Evolutionary conservation across 371 early-diverging fungal species (phyloP), one percentile per base, ranked within the genome.

Genomic region (Mortierella sp.): DNA sequence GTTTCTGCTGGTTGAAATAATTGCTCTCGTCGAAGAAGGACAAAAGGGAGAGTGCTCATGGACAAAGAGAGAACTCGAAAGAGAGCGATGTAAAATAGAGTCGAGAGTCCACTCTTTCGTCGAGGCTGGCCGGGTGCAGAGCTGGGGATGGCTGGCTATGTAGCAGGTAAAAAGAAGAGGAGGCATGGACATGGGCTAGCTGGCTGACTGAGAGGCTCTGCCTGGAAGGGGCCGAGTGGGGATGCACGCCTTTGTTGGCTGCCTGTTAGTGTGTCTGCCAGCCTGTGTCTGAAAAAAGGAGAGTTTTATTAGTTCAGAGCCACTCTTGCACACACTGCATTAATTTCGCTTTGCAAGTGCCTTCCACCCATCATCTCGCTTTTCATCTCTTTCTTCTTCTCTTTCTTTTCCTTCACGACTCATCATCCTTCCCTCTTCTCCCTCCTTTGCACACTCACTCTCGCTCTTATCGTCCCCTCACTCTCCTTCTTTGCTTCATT

Each of bases 41-140:
- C 43, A 6, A 6, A n/a, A 9, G 26, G 43, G 69, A 69, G 69
- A 76, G 53, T 70, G 76, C 76, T 76, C 76, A 69, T 70, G 54
- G 53, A 34, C 40, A 69, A 50, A 50, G 48, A 46, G 48, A 46
- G 13, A 46, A 13, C 59, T 59, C 34, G 34, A 31, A 24, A 11
- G 59, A 59, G 59, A 59, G 59, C 59, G 59, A 59, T 31, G 28
- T 26, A 59, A 57, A 74, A 57, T 61, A 31, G 59, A 31, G 31
- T 16, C 31, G 59, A 59, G 59, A 59, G 61, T 75, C 76, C 55
- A 54, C n/a, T 50, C 31, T 13, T 9, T 40, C 8, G 5, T 46
- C 48, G 48, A 46, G 48, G 48, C 48, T 11, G 48, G 48, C 11
- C 48, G 1, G 48, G 48, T 46, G 48, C 11, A 46, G 13, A 46